Evolutionary conservation across 768 basidiomycete species (phyloP).

Genomic region (Gymnopilus dilepis): DNA sequence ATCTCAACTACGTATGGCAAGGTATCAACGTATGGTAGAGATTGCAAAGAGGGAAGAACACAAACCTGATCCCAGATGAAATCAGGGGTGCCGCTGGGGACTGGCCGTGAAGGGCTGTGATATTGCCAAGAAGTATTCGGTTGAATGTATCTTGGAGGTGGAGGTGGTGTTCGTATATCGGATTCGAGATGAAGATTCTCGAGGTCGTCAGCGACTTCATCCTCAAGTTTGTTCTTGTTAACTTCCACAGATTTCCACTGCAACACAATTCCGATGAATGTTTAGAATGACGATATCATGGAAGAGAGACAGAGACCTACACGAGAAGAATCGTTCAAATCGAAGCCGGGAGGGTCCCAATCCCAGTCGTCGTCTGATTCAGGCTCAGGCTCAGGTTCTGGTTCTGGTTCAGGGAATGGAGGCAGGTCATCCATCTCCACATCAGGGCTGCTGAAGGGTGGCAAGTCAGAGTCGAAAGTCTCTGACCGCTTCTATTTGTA

Average conservation of each 20-base stretch:
- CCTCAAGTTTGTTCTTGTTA: constrained; percentile 19
- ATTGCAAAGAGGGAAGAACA: background rate
- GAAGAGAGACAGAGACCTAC: constrained; percentile 19
- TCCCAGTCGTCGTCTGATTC: constrained; percentile 24
- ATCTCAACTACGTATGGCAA: constrained; percentile 4
- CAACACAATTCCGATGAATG: background rate
- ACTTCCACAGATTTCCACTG: constrained; percentile 26
- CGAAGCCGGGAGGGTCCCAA: constrained; percentile 29
- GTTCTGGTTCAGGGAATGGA: too few species aligned
- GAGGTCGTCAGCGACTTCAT: constrained; percentile 3
- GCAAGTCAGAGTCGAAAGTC: background rate
- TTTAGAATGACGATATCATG: background rate
- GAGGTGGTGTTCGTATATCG: background rate
- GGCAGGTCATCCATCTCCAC: background rate
- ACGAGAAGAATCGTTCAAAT: constrained; percentile 29
- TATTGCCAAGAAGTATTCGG: constrained; percentile 21
- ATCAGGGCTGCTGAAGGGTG: background rate
- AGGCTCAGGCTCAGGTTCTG: background rate
- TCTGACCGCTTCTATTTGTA: constrained; percentile 3
- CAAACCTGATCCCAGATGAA: constrained; percentile 27
- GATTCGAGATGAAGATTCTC: constrained; percentile 12
- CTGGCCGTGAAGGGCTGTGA: background rate
- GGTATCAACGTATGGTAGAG: background rate
- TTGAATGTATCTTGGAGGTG: background rate
- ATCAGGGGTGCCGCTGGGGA: background rate